phyloP scores from a whole-genome alignment of 2,329 filamentous ascomycete genomes.

The Fusarium falciforme region DNA sequence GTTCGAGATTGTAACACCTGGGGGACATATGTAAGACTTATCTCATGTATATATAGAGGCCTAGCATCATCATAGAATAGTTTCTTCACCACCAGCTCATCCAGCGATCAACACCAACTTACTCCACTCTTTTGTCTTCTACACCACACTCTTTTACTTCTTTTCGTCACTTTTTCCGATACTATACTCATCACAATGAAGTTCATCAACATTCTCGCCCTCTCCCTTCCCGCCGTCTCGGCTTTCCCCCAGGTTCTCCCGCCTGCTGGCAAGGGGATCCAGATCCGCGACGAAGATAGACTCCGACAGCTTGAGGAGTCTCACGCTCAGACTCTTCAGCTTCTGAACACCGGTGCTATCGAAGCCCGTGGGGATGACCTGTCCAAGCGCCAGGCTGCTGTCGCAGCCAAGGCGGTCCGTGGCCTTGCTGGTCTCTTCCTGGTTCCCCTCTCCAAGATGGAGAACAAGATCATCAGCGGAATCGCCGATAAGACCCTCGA shows the following conservation, averaged over 20 bases:
- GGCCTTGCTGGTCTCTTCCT: slow-evolving; percentile 2
- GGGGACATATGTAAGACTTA: not conserved
- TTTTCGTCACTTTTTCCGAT: not conserved
- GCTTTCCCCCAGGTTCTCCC: not conserved
- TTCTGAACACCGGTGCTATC: not conserved
- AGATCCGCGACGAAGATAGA: not conserved
- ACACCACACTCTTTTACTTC: not conserved
- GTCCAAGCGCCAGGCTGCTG: not conserved
- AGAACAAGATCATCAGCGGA: not conserved
- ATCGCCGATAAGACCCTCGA: not conserved
- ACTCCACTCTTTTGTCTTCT: not conserved
- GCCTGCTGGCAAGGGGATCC: not conserved
- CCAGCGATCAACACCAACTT: not conserved
- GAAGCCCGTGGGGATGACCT: not conserved
- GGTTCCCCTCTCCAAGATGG: not conserved
- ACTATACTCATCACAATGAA: slow-evolving; percentile 4
- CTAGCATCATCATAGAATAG: not conserved
- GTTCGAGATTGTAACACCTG: not conserved
- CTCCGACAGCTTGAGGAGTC: not conserved
- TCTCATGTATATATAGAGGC: not conserved
- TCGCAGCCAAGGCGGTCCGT: not conserved
- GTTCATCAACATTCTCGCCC: not conserved
- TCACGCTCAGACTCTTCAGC: not conserved
- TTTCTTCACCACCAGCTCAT: not conserved
- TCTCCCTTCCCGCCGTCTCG: not conserved